Base-by-base conservation (phyloP, 2,329 filamentous ascomycete genomes). In the Calonectria henricotiae region DNA sequence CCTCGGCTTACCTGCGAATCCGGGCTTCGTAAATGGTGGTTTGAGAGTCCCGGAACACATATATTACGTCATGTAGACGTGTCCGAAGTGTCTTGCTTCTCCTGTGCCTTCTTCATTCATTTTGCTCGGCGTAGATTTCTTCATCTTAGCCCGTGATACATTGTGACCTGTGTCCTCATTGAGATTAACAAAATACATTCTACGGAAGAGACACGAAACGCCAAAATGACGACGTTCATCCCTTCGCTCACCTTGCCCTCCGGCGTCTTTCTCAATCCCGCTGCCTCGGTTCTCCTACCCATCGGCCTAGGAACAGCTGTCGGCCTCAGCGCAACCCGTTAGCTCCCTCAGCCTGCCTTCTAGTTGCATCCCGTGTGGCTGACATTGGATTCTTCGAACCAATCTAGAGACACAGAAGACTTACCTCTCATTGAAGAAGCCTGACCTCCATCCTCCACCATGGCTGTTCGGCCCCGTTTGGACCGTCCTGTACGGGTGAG, bases 151-250 rank as follows among this genome's bases (percentile, higher is more conserved):
- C 13, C n/a, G 27, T n/a, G 20, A 60, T 43, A 8, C 5, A 7
- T 13, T 25, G 13, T 13, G 20, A 60, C 43, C 35, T 23, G 20
- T 25, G 41, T 60, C 9, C 30, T 37, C 12, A 15, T 15, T 13
- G 32, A 5, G 8, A 13, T 8, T 3, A 8, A 12, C 8, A 5
- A 7, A 13, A 9, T 25, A 20, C 20, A 20, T 6, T 25, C 3
- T 3, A 4, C 23, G 35, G 27, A 30, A 7, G 27, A 30, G 27
- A 30, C 27, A 30, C 15, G 13, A 12, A 43, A 25, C 35, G 30
- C 68, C 81, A 87, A 71, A 51, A 97, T 96, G 94, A 95, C 93
- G 12, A 91, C 93, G 72, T 92, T 93, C 81, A 90, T 96, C 70
- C 91, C 93, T n/a, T 91, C 90, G 44, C 83, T 97, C 73, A 95